Conservation (phyloP, 495 filamentous ascomycete species). For the Neurospora pannonica region DNA sequence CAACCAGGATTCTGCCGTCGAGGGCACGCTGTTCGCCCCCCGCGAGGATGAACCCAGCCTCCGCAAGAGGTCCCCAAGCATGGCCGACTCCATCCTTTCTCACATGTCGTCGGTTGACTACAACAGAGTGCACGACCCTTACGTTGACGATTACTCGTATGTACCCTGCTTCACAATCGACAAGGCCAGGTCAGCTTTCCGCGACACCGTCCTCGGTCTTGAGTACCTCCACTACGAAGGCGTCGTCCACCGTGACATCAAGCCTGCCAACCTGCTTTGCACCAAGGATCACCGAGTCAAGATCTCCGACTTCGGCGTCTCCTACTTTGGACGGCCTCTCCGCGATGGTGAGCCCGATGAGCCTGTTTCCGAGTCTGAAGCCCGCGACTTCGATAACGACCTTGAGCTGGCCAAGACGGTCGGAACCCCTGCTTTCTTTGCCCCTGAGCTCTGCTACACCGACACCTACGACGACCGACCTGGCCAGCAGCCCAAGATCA, state of each 20-base stretch:
- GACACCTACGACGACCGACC: constrained; percentile 34
- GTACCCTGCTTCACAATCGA: constrained; percentile 82
- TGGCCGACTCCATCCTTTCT: constrained; percentile 52
- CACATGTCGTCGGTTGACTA: constrained; percentile 49
- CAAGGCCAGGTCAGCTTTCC: constrained; percentile 79
- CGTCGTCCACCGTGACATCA: constrained; percentile 97
- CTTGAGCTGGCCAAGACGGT: constrained; percentile 95
- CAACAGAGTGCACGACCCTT: constrained; percentile 44
- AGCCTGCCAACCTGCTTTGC: constrained; percentile 92
- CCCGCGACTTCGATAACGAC: constrained; percentile 77
- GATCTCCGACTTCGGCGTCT: constrained; percentile 99
- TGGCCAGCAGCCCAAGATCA: constrained; percentile 38
- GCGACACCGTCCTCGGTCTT: constrained; percentile 86
- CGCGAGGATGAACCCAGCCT: constrained; percentile 48
- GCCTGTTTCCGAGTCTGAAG: constrained; percentile 72
- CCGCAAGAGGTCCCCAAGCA: constrained; percentile 50
- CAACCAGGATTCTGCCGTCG: constrained; percentile 49
- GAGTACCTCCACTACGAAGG: constrained; percentile 96
- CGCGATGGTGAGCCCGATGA: constrained; percentile 68
- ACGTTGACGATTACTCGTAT: constrained; percentile 77
- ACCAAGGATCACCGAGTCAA: constrained; percentile 80
- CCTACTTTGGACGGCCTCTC: constrained; percentile 82
- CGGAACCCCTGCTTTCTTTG: constrained; percentile 95
- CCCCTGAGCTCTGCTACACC: constrained; percentile 91
- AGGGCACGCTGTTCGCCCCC: constrained; percentile 67